phyloP scores from a whole-genome alignment of 257 asterid species.

The Ophiorrhiza pumila region DNA sequence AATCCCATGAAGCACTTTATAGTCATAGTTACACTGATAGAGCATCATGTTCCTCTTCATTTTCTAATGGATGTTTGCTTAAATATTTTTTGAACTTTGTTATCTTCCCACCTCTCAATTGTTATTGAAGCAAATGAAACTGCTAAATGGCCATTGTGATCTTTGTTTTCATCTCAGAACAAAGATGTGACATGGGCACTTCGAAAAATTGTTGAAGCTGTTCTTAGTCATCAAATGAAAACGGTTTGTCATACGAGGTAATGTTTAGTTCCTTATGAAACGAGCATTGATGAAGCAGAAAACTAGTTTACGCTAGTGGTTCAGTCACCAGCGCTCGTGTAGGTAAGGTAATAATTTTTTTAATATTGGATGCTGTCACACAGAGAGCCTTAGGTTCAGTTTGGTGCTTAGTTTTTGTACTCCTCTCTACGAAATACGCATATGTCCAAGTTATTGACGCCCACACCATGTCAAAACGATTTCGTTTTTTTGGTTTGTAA shows the following conservation, averaged over 20 bases:
- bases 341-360: slow-evolving; percentile 55
- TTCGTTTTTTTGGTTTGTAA: no score
- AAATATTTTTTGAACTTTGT: neutral
- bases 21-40: slow-evolving; percentile 38
- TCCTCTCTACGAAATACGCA: no score
- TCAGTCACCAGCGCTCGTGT: slow-evolving; percentile 72
- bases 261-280: slow-evolving; percentile 61
- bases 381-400: neutral
- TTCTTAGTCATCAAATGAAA: slow-evolving; percentile 85
- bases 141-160: neutral
- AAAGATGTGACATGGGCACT: slow-evolving; percentile 68
- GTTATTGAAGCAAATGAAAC: neutral
- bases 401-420: no score
- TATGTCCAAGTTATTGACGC: no score
- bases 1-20: slow-evolving; percentile 24
- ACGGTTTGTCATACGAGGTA: slow-evolving; percentile 79
- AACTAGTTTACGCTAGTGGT: slow-evolving; percentile 70
- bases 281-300: slow-evolving; percentile 87
- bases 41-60: neutral
- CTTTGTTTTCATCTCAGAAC: slow-evolving; percentile 30
- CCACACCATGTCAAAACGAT: no score
- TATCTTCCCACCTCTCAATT: neutral
- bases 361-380: neutral
- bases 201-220: slow-evolving; percentile 80
- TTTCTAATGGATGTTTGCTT: neutral